Conservation (phyloP, 2,329 filamentous ascomycete species). For the Aspergillus sp. region DNA sequence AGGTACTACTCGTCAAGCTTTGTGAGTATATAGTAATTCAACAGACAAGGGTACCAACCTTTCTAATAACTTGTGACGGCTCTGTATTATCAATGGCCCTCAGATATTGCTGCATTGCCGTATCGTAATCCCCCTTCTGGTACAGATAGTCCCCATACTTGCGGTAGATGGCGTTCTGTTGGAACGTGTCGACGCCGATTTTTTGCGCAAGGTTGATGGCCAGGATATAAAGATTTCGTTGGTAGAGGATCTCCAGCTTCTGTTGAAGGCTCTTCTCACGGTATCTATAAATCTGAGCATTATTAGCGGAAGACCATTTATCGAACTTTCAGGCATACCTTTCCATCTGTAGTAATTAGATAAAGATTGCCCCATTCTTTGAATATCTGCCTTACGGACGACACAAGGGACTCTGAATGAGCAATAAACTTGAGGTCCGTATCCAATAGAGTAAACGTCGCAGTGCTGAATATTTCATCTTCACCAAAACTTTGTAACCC, state of each 20-base stretch:
- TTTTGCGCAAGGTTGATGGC: conserved; percentile 94
- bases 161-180: conserved; percentile 89
- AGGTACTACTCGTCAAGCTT: conserved; percentile 62
- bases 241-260: conserved; percentile 88
- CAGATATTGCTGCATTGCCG: conserved; percentile 98
- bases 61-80: conserved; percentile 92
- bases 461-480: conserved; percentile 77
- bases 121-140: conserved; percentile 92
- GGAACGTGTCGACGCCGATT: conserved; percentile 72
- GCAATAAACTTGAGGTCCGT: conserved; percentile 86
- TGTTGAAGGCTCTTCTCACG: conserved; percentile 89
- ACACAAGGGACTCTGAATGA: conserved; percentile 80
- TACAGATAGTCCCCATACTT: conserved; percentile 94
- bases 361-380: conserved; percentile 90
- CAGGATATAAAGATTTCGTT: conserved; percentile 86
- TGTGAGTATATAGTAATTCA: conserved; percentile 9
- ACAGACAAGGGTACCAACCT: conserved; percentile 51
- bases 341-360: conserved; percentile 86
- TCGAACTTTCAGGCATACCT: conserved; percentile 56
- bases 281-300: conserved; percentile 72
- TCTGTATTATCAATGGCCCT: conserved; percentile 95
- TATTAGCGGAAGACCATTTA: conserved; percentile 17
- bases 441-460: conserved; percentile 87
- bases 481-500: conserved; percentile 66
- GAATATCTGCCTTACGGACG: conserved; percentile 76